Percentiles rank a stretch among this genome's conserved stretches.
Conservation (phyloP, 2,329 filamentous ascomycete species). For the Fusarium nematophilum region DNA sequence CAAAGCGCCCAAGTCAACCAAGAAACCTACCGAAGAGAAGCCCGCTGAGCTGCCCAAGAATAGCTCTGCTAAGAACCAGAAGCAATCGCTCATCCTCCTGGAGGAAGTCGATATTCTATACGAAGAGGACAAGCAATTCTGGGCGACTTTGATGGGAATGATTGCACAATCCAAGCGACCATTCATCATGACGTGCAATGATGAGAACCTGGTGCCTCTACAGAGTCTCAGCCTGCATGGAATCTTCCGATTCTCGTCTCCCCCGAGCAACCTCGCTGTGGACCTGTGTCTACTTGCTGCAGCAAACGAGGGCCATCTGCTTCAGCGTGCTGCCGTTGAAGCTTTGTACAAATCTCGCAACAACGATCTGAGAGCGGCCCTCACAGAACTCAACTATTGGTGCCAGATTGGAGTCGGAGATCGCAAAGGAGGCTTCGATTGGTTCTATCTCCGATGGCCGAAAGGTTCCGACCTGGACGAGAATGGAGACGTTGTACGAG, state of each 20-base stretch:
- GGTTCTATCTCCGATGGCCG: conserved; percentile 86
- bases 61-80: conserved; percentile 68
- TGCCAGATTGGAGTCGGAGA: conserved; percentile 96
- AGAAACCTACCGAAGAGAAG: conserved; percentile 43
- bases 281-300: conserved; percentile 87
- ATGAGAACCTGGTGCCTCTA: conserved; percentile 84
- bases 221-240: conserved; percentile 83
- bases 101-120: conserved; percentile 96
- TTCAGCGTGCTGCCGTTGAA: conserved; percentile 74
- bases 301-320: conserved; percentile 87
- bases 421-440: conserved; percentile 86
- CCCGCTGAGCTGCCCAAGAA: conserved; percentile 47
- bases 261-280: conserved; percentile 74
- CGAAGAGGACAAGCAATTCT: conserved; percentile 96
- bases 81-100: conserved; percentile 92
- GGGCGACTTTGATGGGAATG: conserved; percentile 81
- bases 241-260: conserved; percentile 79
- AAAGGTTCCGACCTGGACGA: conserved; percentile 75
- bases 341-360: conserved; percentile 76
- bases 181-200: conserved; percentile 94
- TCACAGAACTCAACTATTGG: conserved; percentile 93
- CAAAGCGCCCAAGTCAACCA: conserved; percentile 33
- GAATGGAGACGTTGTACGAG: conserved; percentile 75
- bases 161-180: conserved; percentile 89
- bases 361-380: conserved; percentile 80